Evolutionary conservation across 441 rosid species (phyloP).

Genomic region (Manihot esculenta): DNA sequence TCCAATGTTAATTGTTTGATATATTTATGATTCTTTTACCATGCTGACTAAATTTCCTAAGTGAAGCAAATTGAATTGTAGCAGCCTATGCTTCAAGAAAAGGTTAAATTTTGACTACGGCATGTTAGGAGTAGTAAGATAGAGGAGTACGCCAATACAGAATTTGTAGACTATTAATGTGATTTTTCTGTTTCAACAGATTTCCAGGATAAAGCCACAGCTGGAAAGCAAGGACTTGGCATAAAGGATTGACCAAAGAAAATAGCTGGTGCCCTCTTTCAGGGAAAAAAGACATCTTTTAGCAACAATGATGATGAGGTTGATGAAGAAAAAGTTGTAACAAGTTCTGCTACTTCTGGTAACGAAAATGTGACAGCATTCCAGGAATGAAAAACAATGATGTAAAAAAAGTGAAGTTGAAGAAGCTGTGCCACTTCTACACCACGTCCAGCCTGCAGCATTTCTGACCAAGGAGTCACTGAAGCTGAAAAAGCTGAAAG

Average conservation of each 20-base stretch:
- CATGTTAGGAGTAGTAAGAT: background rate
- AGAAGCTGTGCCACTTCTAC: conserved; percentile 70
- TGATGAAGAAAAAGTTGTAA: conserved; percentile 35
- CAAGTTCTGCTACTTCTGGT: conserved; percentile 11
- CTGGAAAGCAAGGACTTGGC: conserved; percentile 97
- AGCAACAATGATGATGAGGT: conserved; percentile 44
- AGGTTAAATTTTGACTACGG: background rate
- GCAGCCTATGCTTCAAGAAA: background rate
- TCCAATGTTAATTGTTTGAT: background rate
- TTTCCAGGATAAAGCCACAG: conserved; percentile 78
- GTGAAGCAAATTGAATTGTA: background rate
- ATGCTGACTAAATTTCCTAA: background rate
- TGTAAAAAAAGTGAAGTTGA: conserved; percentile 62
- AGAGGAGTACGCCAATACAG: background rate
- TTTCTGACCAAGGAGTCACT: conserved; percentile 39
- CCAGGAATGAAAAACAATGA: conserved; percentile 24
- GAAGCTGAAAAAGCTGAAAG: conserved; percentile 74
- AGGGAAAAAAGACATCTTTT: conserved; percentile 78
- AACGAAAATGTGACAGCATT: conserved; percentile 45
- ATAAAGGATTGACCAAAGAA: conserved; percentile 74
- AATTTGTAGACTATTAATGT: too few relatives aligned
- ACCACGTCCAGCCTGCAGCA: conserved; percentile 43
- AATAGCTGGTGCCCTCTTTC: conserved; percentile 75
- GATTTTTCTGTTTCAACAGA: background rate
- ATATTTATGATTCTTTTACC: background rate